Evolutionary conservation across 495 filamentous ascomycete genomes (phyloP), one percentile per base, ranked within the genome.

Genomic region (Penicillium paxilli): DNA sequence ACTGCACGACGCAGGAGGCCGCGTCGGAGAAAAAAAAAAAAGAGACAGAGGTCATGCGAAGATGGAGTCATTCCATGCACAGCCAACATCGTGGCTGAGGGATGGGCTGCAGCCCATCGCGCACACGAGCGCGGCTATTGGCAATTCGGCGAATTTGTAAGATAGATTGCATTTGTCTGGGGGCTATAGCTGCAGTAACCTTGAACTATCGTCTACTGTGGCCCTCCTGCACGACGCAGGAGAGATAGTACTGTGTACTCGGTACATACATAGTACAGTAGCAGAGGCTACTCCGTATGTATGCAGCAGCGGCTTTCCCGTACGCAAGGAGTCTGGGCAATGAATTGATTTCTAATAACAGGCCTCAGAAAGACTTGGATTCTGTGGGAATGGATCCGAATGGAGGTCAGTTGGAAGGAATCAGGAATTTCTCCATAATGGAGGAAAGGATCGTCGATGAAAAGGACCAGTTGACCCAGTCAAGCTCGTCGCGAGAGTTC

Each of bases 1-100:
- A 64, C 57, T 66, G 60, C 63, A 64, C 57, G 47, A 60, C 55
- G 60, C 60, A 66, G 60, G 60, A 66, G 60, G 53, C 23, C 55
- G 58, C 26, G n/a, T n/a, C 63, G 63, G 60, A 64, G 53, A 58
- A 55, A 57, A 54, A 38, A n/a, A n/a, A n/a, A n/a, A n/a, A n/a
- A n/a, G n/a, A n/a, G n/a, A n/a, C 26, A 28, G 5, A 28, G 53
- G 23, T 33, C 30, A 25, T 38, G 51, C n/a, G 23, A 14, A 48
- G 40, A 51, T 52, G 42, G 47, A 47, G n/a, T 47, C 33, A 33
- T 44, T 48, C 21, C 11, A 51, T 44, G 52, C 26, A n/a, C 23
- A 25, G 41, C 26, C 19, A 45, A 24, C 52, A 33, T 41, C 16
- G 48, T 47, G 47, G 53, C 49, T 54, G 51, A 32, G 11, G 41